These are phyloP conservation scores for Aspergillus novoparasiticus DNA, from an alignment of 2,329 filamentous ascomycete genomes.

Conservation along the genomic window DNA sequence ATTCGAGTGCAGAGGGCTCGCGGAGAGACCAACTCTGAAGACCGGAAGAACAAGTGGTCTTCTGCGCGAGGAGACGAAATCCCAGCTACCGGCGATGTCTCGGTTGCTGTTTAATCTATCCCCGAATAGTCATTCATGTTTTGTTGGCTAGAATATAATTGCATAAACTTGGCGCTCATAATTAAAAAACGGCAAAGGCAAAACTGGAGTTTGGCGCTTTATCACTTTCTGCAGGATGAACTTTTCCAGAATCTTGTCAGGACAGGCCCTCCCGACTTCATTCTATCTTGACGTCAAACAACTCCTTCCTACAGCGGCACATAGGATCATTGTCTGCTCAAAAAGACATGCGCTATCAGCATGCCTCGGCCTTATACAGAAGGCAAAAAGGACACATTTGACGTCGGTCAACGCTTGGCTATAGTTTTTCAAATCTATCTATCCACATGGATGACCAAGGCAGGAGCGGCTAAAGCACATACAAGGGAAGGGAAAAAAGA, in stretches of 20 bases:
- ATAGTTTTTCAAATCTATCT: neutral
- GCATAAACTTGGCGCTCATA: neutral
- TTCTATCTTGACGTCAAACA: neutral
- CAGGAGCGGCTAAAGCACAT: neutral
- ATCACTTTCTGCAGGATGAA: neutral
- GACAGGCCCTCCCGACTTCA: neutral
- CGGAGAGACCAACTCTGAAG: slow-evolving; percentile 36
- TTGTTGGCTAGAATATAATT: slow-evolving; percentile 4
- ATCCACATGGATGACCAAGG: neutral
- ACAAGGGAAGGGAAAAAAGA: neutral
- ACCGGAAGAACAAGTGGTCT: slow-evolving; percentile 28
- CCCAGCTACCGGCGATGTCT: slow-evolving; percentile 8
- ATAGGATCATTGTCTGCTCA: neutral
- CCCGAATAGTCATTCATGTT: slow-evolving; percentile 1
- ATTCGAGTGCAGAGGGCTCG: slow-evolving; percentile 45
- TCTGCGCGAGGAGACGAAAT: slow-evolving; percentile 13
- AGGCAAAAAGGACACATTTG: neutral
- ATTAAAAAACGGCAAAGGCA: slow-evolving; percentile 2
- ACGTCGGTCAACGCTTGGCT: neutral
- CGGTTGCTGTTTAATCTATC: slow-evolving; percentile 7
- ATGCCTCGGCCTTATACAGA: neutral
- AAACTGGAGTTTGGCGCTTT: slow-evolving; percentile 5
- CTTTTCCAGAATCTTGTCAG: neutral
- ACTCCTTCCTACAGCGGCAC: neutral
- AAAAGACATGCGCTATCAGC: neutral